Evolutionary conservation across 805 yeast species (phyloP).

Genomic region (Schwanniomyces yamadae): DNA sequence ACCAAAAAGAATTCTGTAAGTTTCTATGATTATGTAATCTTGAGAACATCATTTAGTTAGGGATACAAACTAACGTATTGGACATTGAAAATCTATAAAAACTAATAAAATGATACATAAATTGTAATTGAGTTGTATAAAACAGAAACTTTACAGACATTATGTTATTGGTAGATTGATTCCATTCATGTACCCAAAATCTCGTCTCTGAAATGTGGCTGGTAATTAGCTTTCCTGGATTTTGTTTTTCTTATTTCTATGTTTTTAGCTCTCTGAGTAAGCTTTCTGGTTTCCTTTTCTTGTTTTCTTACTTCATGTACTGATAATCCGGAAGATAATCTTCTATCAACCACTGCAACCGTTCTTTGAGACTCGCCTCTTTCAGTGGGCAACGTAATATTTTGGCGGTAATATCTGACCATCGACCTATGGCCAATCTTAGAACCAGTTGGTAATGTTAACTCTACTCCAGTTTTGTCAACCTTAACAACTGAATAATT

Average conservation of each 20-base stretch:
- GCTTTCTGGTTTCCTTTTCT: slow-evolving; percentile 27
- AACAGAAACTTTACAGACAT: not conserved
- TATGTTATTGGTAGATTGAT: not conserved
- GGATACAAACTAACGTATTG: too few relatives aligned
- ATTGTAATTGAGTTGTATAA: not conserved
- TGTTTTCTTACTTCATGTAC: slow-evolving; percentile 28
- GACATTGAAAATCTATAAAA: slow-evolving; percentile 1
- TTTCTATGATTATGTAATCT: slow-evolving; percentile 13
- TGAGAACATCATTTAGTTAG: too few relatives aligned
- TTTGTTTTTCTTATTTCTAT: slow-evolving; percentile 24
- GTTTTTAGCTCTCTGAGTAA: slow-evolving; percentile 23
- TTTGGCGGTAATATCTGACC: slow-evolving; percentile 70
- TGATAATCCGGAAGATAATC: slow-evolving; percentile 39
- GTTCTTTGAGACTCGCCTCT: slow-evolving; percentile 66
- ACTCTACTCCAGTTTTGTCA: slow-evolving; percentile 62
- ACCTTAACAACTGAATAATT: slow-evolving; percentile 36
- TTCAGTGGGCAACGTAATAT: slow-evolving; percentile 25
- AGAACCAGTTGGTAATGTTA: slow-evolving; percentile 74
- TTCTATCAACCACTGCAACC: slow-evolving; percentile 71
- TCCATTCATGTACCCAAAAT: slow-evolving; percentile 21
- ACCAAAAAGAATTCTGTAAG: slow-evolving; percentile 15
- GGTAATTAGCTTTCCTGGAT: slow-evolving; percentile 28
- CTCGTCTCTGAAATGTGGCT: slow-evolving; percentile 39
- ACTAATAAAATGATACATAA: not conserved
- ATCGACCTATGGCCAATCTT: slow-evolving; percentile 80